Evolutionary conservation across 2,329 filamentous ascomycete species (phyloP), one percentile per base, ranked within the genome.

Genomic region (Periconia macrospinosa): DNA sequence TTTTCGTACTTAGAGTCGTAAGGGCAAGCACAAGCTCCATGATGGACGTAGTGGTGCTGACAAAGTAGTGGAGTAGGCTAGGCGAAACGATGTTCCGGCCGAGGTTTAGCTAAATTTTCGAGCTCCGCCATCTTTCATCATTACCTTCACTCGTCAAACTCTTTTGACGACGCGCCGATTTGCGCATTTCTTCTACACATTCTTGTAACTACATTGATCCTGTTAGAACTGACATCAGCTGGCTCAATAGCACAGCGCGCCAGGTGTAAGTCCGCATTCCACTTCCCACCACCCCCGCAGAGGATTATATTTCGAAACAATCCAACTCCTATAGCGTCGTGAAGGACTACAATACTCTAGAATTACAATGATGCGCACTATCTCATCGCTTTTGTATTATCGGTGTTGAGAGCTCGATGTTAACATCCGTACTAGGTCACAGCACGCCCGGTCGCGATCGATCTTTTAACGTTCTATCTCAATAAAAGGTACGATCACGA

Each of bases 311-410:
- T 56, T 47, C 65, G 76, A 65, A 81, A 82, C 80, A 83, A 83
- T 83, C 81, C 81, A 83, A 83, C 73, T 79, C 81, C 81, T 80
- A 83, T 75, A 76, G 68, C 67, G 61, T 73, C 74, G 69, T 83
- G 81, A 78, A 78, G 81, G 81, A 81, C 69, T 68, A 66, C 61
- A 59, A 68, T 67, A 76, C 76, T 82, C 75, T 82, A 83, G 76
- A 81, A 81, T 81, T 82, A 82, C 78, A 77, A 81, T 83, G 81
- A 83, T 71, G 68, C 69, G 66, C 54, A n/a, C 54, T 30, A 23
- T 59, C 53, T 43, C 54, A 58, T 37, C 54, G n/a, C 53, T 42
- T 37, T 30, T 50, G n/a, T 18, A 49, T 41, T 33, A 42, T 9
- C 13, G 19, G 14, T 2, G 33, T 18, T 23, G 18, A 52, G 53